These are phyloP conservation scores for Trichoderma atroviride DNA, from an alignment of 2,329 filamentous ascomycete genomes.

Conservation along the genomic window DNA sequence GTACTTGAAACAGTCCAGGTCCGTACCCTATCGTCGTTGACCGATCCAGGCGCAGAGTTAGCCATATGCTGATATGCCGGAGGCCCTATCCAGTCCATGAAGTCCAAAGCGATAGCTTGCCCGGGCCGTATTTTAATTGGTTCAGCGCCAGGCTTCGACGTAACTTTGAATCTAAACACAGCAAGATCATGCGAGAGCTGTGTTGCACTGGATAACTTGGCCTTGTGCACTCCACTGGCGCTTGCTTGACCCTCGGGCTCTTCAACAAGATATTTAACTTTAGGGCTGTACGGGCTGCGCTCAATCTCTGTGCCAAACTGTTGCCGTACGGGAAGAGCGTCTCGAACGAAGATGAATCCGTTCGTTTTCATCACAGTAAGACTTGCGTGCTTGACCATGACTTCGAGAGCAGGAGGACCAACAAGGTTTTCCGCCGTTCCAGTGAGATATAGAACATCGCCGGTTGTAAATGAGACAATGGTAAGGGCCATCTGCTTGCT, in stretches of 20 bases:
- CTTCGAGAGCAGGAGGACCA: constrained; percentile 3
- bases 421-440: constrained; percentile 13
- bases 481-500: constrained; percentile 15
- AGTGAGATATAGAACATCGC: constrained; percentile 19
- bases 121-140: constrained; percentile 17
- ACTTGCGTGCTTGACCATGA: constrained; percentile 24
- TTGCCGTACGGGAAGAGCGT: constrained; percentile 23
- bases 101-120: constrained; percentile 20
- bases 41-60: constrained; percentile 16
- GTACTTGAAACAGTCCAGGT: constrained; percentile 25
- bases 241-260: constrained; percentile 16
- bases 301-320: constrained; percentile 18
- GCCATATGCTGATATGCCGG: constrained; percentile 26
- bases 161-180: constrained; percentile 20
- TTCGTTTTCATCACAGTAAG: constrained; percentile 22
- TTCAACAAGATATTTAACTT: constrained; percentile 22
- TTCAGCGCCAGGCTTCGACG: neutral
- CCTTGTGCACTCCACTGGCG: constrained; percentile 14
- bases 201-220: neutral
- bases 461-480: constrained; percentile 22
- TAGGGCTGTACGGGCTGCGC: constrained; percentile 23
- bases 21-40: constrained; percentile 19
- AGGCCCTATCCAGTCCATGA: constrained; percentile 25
- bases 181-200: constrained; percentile 22
- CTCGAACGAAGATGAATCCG: constrained; percentile 13